These are phyloP conservation scores for Chlorella sp. DNA, from an alignment of 139 green algal genomes.

Conservation along the genomic window DNA sequence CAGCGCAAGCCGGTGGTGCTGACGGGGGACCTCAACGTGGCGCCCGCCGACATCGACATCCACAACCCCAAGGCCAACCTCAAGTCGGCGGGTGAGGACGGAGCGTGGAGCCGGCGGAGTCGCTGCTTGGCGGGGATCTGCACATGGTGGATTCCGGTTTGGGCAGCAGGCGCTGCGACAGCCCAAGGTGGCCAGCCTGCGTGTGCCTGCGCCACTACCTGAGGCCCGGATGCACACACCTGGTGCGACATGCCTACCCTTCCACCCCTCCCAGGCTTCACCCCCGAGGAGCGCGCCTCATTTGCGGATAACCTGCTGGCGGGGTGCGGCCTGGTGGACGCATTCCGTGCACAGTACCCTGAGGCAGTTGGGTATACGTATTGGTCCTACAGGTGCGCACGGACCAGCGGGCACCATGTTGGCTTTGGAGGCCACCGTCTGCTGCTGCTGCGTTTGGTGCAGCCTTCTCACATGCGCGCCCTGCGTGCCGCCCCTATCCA, in stretches of 20 bases:
- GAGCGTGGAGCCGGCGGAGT: no score
- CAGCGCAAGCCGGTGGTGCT: slow-evolving; percentile 74
- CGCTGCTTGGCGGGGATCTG: no score
- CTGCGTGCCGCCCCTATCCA: no score
- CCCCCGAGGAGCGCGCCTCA: slow-evolving; percentile 72
- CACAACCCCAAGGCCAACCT: slow-evolving; percentile 79
- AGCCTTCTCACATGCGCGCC: no score
- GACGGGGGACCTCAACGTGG: slow-evolving; percentile 58
- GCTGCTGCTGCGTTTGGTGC: no score
- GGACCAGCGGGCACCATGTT: no score
- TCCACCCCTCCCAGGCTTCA: slow-evolving; percentile 68
- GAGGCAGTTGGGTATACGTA: slow-evolving; percentile 70
- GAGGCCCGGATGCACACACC: no score
- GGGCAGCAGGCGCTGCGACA: background rate
- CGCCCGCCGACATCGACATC: slow-evolving; percentile 79
- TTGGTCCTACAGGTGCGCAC: slow-evolving; percentile 54
- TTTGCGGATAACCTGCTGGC: slow-evolving; percentile 58
- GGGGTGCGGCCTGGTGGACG: slow-evolving; percentile 61
- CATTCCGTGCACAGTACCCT: slow-evolving; percentile 66
- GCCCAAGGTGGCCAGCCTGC: background rate
- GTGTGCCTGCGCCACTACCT: background rate
- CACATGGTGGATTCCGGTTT: background rate
- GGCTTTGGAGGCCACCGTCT: no score
- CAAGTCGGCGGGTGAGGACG: slow-evolving; percentile 14
- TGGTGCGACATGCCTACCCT: background rate